Evolutionary conservation across 2,329 filamentous ascomycete genomes (phyloP), one percentile per base, ranked within the genome.

Genomic region (Talaromyces atroroseus): DNA sequence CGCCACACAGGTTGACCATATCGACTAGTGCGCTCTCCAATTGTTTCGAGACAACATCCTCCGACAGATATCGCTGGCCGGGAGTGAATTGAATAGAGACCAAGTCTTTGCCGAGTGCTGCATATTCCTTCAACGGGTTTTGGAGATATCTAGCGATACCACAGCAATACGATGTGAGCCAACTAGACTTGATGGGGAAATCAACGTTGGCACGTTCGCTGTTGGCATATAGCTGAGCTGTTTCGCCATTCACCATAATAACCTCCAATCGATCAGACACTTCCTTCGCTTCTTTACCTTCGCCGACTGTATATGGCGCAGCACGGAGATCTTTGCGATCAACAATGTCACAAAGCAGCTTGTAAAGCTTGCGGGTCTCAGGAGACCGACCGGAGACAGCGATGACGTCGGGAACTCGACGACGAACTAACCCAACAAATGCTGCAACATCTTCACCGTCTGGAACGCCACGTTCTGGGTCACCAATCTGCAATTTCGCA

Each of bases 1-100:
- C 90, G 67, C 94, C 94, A 47, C 92, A 91, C 45, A 99, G 84
- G 70, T 99, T 99, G 64, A 99, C 94, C 82, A 96, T 96, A 69
- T 99, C 94, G 11, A 99, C 92, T 84, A 99, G 89, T 46, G 92
- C 90, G n/a, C 89, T 95, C 66, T 99, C 94, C 16, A 99, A 81
- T 59, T 90, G 85, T 69, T 89, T 91, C 60, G 87, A 77, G 40
- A 99, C 80, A 75, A 95, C 92, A 38, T 97, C 92, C 59, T 91
- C 84, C 0, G 92, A 88, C 14, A 99, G 80, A 29, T 96, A 82
- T 59, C 92, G 88, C 70, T 99, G 94, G 65, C 91, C 92, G 3
- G 89, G 84, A 64, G 96, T 91, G 73, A 96, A 96, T 20, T 86
- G 83, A 59, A 99, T 82, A 1, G 92, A 95, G 12, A 87, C 78